Evolutionary conservation across 306 rosid genomes (phyloP).

Genomic region (Malus asiatica): DNA sequence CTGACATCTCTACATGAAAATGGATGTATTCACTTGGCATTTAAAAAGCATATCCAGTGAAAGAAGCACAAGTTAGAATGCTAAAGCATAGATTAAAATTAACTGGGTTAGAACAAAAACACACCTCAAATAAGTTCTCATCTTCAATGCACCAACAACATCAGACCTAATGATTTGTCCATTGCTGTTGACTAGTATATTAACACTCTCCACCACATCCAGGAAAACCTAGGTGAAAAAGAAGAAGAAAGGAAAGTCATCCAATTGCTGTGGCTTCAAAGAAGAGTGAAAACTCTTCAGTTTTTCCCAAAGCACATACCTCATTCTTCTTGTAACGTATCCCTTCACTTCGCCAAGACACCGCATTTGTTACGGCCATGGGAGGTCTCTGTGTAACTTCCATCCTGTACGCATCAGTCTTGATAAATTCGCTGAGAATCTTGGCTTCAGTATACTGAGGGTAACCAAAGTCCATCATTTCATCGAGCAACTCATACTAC

Average conservation of each 20-base stretch:
- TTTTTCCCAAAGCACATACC: slow-evolving; percentile 31
- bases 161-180: slow-evolving; percentile 98
- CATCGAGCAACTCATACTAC: slow-evolving; percentile 94
- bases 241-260: slow-evolving; percentile 13
- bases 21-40: not conserved
- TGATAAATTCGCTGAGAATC: slow-evolving; percentile 94
- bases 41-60: not conserved
- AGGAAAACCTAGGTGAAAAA: slow-evolving; percentile 62
- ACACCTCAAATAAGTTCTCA: slow-evolving; percentile 96
- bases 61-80: not conserved
- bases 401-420: slow-evolving; percentile 99
- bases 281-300: not conserved
- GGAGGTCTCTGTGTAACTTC: slow-evolving; percentile 97
- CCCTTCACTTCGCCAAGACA: slow-evolving; percentile 99
- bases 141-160: slow-evolving; percentile 96
- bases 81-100: not conserved
- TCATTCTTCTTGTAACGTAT: slow-evolving; percentile 92
- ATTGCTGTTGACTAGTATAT: slow-evolving; percentile 96
- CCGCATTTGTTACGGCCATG: slow-evolving; percentile 99
- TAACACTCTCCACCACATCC: slow-evolving; percentile 99
- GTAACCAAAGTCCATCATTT: slow-evolving; percentile 97
- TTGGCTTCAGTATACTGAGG: slow-evolving; percentile 95
- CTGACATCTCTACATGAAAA: not conserved
- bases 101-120: slow-evolving; percentile 7
- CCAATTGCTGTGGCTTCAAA: slow-evolving; percentile 5